Percentiles rank a stretch among this genome's conserved stretches.
These are phyloP conservation scores for Phytopythium helicoides DNA, from an alignment of 352 stramenopile genomes.

Conservation along the genomic window DNA sequence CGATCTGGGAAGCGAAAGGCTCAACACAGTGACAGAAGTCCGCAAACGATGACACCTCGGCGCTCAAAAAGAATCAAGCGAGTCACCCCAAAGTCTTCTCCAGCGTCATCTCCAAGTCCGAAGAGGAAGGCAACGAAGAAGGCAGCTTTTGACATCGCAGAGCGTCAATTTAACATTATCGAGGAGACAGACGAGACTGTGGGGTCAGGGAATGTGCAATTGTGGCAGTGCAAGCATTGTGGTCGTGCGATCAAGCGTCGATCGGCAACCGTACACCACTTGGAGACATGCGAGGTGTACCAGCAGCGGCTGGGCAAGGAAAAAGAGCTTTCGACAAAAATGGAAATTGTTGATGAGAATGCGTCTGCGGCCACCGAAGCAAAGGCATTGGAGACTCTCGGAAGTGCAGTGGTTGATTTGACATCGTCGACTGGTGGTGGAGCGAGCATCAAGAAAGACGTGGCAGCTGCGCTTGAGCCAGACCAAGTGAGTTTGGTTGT, in stretches of 20 bases:
- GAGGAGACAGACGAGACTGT: not conserved
- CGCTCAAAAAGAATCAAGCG: not conserved
- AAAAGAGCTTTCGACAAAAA: not conserved
- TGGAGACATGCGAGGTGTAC: not conserved
- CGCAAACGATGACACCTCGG: not conserved
- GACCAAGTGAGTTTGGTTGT: not conserved
- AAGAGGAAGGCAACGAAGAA: not conserved
- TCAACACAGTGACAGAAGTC: too few species aligned
- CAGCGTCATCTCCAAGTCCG: too few species aligned
- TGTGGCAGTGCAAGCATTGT: constrained; percentile 6
- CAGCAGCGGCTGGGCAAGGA: not conserved
- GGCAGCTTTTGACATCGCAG: not conserved
- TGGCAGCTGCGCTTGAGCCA: not conserved
- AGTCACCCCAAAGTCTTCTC: too few species aligned
- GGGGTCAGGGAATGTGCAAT: not conserved
- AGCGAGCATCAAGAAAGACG: not conserved
- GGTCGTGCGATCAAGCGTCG: not conserved
- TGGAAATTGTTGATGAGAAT: not conserved
- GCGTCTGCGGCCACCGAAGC: not conserved
- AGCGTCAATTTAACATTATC: not conserved
- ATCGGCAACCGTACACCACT: not conserved
- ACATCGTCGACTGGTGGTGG: not conserved
- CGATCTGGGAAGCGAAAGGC: not conserved
- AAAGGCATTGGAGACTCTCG: not conserved
- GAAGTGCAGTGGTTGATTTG: not conserved